Evolutionary conservation across 306 rosid genomes (phyloP).

Genomic region (Notholithocarpus densiflorus): DNA sequence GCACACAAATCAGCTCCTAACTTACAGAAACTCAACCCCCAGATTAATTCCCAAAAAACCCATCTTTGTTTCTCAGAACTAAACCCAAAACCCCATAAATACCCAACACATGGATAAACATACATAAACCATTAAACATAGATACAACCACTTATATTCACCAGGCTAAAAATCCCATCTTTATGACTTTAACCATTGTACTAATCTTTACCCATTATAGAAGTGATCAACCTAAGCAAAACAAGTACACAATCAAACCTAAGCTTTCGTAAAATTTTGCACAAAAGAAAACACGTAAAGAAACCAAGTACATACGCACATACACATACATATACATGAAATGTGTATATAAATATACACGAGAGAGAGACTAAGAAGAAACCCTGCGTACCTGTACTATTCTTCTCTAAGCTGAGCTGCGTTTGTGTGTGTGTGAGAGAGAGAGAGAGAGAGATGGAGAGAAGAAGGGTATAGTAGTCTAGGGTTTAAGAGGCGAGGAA

Average conservation of each 20-base stretch:
- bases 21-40: not conserved
- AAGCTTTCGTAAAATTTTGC: not conserved
- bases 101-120: not conserved
- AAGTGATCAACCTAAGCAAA: not conserved
- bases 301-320: not conserved
- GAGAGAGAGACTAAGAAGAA: not conserved
- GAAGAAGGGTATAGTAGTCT: slow-evolving; percentile 18
- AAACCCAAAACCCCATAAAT: too few species aligned
- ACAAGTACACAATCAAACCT: not conserved
- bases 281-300: not conserved
- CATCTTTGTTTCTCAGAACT: not conserved
- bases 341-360: not conserved
- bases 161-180: not conserved
- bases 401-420: not conserved
- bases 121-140: not conserved
- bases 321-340: not conserved
- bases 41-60: not conserved
- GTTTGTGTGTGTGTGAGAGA: not conserved
- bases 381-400: slow-evolving; percentile 11
- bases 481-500: slow-evolving; percentile 28
- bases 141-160: not conserved
- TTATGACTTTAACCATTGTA: not conserved
- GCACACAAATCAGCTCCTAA: not conserved
- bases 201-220: not conserved
- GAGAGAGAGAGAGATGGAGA: not conserved